A percentile compares a stretch with the other conserved stretches of the same genome.
Conservation (phyloP, 495 filamentous ascomycete species). For the Penicillium chermesinum region DNA sequence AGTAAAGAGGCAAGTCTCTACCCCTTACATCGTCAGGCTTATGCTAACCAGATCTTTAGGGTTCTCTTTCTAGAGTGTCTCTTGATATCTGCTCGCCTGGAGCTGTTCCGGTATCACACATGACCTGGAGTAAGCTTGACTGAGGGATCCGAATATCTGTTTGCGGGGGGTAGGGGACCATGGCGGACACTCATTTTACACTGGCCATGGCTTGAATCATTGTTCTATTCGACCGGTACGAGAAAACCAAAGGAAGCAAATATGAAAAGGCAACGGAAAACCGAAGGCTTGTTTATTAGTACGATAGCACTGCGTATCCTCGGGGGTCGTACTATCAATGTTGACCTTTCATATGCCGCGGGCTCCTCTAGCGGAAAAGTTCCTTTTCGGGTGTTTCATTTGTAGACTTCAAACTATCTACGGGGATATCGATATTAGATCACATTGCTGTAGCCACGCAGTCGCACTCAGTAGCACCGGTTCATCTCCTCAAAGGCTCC, state of each 20-base stretch:
- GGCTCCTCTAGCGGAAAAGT: background rate
- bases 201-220: constrained; percentile 7
- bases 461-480: constrained; percentile 4
- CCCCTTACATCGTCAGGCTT: background rate
- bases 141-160: background rate
- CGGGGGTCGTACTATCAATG: background rate
- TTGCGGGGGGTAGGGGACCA: background rate
- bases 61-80: background rate
- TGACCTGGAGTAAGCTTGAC: too few relatives aligned
- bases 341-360: background rate
- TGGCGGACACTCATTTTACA: constrained; percentile 19
- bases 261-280: background rate
- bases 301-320: background rate
- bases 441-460: background rate
- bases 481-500: constrained; percentile 43
- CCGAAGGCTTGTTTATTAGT: background rate
- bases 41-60: background rate
- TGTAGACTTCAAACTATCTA: background rate
- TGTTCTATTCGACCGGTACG: background rate
- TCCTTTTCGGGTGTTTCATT: background rate
- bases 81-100: too few relatives aligned
- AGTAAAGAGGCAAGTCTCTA: too few relatives aligned
- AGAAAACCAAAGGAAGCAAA: background rate
- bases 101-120: too few relatives aligned
- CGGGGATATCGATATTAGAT: background rate